A percentile compares a stretch with the other conserved stretches of the same genome.
These are phyloP conservation scores for Marasmius fiardii DNA, from an alignment of 1,284 basidiomycete genomes.

Conservation along the genomic window DNA sequence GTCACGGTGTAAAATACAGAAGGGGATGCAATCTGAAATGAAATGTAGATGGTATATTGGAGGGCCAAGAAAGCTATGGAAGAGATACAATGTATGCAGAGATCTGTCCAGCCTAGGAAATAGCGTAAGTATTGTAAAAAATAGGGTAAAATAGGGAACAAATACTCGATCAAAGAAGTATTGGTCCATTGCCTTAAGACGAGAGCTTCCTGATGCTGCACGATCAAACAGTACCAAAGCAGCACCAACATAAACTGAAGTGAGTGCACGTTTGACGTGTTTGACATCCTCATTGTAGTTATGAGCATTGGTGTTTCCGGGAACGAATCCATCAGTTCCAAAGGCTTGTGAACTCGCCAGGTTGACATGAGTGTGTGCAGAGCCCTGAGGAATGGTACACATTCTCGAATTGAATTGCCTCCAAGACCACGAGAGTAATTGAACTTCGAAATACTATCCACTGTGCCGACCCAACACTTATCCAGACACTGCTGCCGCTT, in stretches of 20 bases:
- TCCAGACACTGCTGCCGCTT: background rate
- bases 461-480: background rate
- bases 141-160: too few species aligned
- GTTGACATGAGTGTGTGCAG: background rate
- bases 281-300: background rate
- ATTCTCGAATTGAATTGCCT: background rate
- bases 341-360: background rate
- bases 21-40: too few species aligned
- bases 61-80: too few species aligned
- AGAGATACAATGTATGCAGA: too few species aligned
- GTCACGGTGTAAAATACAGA: too few species aligned
- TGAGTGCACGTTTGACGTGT: background rate
- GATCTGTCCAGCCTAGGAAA: too few species aligned
- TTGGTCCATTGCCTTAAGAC: too few species aligned
- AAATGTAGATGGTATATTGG: too few species aligned
- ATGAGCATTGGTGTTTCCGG: background rate
- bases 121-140: too few species aligned
- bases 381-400: background rate
- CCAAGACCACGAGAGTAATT: background rate
- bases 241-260: background rate
- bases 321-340: background rate
- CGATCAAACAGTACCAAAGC: background rate
- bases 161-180: too few species aligned
- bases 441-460: background rate
- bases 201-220: too few species aligned